Evolutionary conservation across 2,329 filamentous ascomycete species (phyloP), one percentile per base, ranked within the genome.

Genomic region (Dactylonectria estremocensis): DNA sequence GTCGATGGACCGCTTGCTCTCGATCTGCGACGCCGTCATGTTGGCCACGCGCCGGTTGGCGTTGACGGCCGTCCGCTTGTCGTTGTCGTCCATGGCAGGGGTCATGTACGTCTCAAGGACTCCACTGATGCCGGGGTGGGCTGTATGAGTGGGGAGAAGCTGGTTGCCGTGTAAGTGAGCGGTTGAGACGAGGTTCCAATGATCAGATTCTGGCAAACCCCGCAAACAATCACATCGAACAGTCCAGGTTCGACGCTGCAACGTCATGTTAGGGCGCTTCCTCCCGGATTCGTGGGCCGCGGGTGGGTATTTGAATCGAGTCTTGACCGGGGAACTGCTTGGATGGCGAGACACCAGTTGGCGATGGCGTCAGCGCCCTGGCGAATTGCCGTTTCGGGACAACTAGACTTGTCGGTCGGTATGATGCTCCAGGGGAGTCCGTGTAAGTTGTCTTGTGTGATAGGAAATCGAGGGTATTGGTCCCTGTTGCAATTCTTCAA

Each of bases 1-100:
- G 59, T 76, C 73, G 18, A 76, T 75, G 33, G 73, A 75, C 11
- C 73, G 69, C 64, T 77, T 76, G 57, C 66, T 72, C 62, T 74
- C 69, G 24, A 72, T 66, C 49, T 76, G 73, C 16, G 69, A 66
- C 14, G 55, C 53, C 2, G 72, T 74, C 59, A 77, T 65, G 63
- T 76, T 76, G 20, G 69, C 64, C 43, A 72, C 67, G 16, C 70
- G 69, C 14, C 70, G 69, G 45, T 57, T 61, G 50, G 66, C 69
- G 46, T 69, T 71, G 56, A 66, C 58, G 20, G 55, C 50, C 14
- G 60, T 58, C 28, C 68, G 66, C 6, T 58, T 64, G 16, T 35
- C 35, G 20, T 52, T 20, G 53, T 45, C 43, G 37, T 61, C 52
- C 46, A 61, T 61, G 43, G 33, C n/a, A 40, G 18, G 54, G 33